Evolutionary conservation across 768 basidiomycete genomes (phyloP).

Genomic region (Crassisporium funariophilum): DNA sequence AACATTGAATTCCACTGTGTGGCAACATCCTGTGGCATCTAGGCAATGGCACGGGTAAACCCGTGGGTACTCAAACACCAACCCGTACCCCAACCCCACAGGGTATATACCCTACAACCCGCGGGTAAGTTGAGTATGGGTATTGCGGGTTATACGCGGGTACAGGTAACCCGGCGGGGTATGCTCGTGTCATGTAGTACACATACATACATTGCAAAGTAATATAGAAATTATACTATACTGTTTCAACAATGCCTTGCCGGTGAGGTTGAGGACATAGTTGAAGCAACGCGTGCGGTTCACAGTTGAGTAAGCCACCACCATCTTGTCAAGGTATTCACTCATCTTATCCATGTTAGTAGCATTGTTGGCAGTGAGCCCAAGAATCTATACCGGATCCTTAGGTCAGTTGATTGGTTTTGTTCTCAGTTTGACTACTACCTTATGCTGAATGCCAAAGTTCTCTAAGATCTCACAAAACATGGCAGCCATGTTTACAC

Average conservation of each 20-base stretch:
- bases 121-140: not conserved
- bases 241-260: not conserved
- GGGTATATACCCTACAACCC: conserved; percentile 2
- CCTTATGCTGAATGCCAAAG: conserved; percentile 8
- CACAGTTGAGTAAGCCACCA: not conserved
- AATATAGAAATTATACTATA: not conserved
- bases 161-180: not conserved
- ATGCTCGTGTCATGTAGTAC: not conserved
- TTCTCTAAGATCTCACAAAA: conserved; percentile 1
- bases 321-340: not conserved
- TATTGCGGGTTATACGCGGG: conserved; percentile 1
- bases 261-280: conserved; percentile 1
- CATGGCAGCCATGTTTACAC: not conserved
- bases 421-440: not conserved
- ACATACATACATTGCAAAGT: not conserved
- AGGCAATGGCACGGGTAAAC: conserved; percentile 10
- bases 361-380: conserved; percentile 1
- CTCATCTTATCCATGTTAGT: not conserved
- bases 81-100: too few relatives aligned
- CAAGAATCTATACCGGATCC: not conserved
- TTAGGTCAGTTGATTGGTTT: not conserved
- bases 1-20: conserved; percentile 40
- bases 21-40: conserved; percentile 39
- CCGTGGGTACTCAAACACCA: too few relatives aligned
- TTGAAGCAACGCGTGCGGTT: not conserved